Evolutionary conservation across 116 monocot species (phyloP), one percentile per base, ranked within the genome.

Genomic region (Trichopus zeylanicus): DNA sequence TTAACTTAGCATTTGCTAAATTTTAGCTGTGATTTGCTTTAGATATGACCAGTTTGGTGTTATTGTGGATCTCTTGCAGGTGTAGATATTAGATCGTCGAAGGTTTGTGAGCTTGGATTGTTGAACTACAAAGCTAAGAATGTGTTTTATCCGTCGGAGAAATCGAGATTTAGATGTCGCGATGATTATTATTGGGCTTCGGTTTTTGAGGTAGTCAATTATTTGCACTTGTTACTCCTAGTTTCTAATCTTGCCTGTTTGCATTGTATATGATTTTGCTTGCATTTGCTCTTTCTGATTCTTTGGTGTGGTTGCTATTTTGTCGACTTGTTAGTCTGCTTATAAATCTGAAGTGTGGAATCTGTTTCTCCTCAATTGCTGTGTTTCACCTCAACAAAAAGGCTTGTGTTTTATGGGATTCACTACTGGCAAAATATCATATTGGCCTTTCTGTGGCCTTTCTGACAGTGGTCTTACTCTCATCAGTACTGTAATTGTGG

Each of bases 151-250:
- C 77, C 78, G 38, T 76, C 31, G 20, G 86, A 71, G 34, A 94
- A 70, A 39, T 46, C 62, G 71, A 83, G 61, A 71, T 77, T 86
- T 51, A 70, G 73, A 27, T 94, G 94, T 54, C 89, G 64, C 71
- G 73, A 94, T 76, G 89, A 89, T 67, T 94, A 94, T 64, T 94
- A 94, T 63, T 94, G 94, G 94, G 89, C 94, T 62, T 94, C 94
- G 31, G 63, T 94, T 65, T 94, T 94, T 73, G 73, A 83, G 86
- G 94, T 94, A 28, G 73, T 30, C 15, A 49, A 34, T 63, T 34
- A 32, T 64, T 21, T 28, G 25, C 13, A 4, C 10, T 33, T 63
- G 23, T 4, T 11, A 27, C 9, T 9, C n/a, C 49, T 10, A 48
- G 1, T 0, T 48, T 46, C 15, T 13, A 1, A 29, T 56, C 29